These are phyloP conservation scores for Neurospora discreta DNA, from an alignment of 495 filamentous ascomycete species.

Conservation along the genomic window DNA sequence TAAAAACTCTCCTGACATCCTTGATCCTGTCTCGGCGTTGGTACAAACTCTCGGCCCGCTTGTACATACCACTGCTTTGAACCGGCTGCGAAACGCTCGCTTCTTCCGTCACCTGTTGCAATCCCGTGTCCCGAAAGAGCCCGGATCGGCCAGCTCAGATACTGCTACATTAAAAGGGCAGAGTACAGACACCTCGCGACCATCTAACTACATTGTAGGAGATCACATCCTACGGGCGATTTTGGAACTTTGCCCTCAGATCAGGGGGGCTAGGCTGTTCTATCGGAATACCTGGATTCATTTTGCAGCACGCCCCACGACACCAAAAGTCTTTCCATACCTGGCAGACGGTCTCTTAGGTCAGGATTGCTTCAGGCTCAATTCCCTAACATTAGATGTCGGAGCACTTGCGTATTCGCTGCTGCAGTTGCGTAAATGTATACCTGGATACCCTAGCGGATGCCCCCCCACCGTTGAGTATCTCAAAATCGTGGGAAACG, in stretches of 20 bases:
- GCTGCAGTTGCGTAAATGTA: rapidly evolving
- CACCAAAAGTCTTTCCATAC: neutral
- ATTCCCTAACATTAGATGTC: neutral
- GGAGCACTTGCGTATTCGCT: neutral
- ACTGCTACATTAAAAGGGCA: neutral
- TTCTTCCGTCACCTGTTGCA: neutral
- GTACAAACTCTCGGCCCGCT: neutral
- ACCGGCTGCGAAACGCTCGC: neutral
- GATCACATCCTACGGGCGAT: neutral
- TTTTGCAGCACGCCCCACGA: too few relatives aligned
- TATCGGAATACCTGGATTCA: neutral
- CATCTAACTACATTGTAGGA: neutral
- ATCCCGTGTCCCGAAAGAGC: neutral
- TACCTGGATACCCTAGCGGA: neutral
- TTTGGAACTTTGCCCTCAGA: neutral
- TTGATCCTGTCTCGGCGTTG: neutral
- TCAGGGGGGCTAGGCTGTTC: neutral
- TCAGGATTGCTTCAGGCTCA: neutral
- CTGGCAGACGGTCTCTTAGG: neutral
- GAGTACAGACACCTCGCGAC: neutral
- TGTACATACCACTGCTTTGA: neutral
- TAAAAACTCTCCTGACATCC: neutral
- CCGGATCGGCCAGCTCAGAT: neutral
- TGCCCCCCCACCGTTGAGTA: neutral
- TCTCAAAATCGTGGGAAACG: neutral